Conservation (phyloP, 805 yeast species). For the Ogataea kodamae region DNA sequence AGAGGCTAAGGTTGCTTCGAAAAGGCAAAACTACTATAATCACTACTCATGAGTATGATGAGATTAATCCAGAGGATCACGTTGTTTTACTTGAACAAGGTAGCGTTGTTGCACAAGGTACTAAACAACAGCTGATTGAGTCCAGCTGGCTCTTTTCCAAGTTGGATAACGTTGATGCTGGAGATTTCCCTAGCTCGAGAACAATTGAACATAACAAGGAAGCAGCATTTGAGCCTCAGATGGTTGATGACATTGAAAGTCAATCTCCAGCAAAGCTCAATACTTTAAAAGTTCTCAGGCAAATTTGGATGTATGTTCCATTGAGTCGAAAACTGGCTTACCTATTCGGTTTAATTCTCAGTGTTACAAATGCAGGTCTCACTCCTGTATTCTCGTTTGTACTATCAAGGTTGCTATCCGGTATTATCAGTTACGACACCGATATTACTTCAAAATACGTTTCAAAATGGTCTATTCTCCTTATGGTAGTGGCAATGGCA, state of each 20-base stretch:
- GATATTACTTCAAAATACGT: conserved; percentile 30
- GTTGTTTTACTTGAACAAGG: conserved; percentile 46
- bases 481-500: conserved; percentile 55
- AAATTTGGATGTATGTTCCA: conserved; percentile 10
- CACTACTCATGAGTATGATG: conserved; percentile 71
- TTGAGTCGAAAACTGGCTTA: conserved; percentile 14
- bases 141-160: conserved; percentile 1
- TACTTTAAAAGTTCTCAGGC: background rate
- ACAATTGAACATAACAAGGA: background rate
- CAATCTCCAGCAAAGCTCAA: conserved; percentile 8
- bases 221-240: background rate
- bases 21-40: conserved; percentile 69
- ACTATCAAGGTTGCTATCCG: conserved; percentile 64
- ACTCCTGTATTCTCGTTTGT: conserved; percentile 79
- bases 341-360: conserved; percentile 50
- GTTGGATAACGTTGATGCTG: background rate
- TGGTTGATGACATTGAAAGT: conserved; percentile 9
- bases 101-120: conserved; percentile 8
- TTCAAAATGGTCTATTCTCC: conserved; percentile 64
- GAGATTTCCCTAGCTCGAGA: too few relatives aligned
- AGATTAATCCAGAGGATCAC: conserved; percentile 53
- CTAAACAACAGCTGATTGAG: conserved; percentile 1
- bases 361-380: conserved; percentile 56
- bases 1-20: conserved; percentile 58
- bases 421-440: conserved; percentile 50